phyloP scores from a whole-genome alignment of 768 basidiomycete species.

The Suillus lakei region DNA sequence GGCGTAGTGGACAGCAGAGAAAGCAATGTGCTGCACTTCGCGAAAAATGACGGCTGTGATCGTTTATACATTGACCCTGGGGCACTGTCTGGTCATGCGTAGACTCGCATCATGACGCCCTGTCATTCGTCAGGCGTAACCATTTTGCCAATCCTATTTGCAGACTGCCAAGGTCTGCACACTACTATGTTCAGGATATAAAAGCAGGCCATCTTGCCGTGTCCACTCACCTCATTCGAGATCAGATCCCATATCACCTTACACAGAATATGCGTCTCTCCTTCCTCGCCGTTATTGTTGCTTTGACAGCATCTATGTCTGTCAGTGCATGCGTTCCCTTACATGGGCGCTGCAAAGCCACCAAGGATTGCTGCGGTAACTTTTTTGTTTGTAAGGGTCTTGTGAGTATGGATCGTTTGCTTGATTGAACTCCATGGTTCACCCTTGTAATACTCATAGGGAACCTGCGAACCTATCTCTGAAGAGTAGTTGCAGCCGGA shows the following conservation, averaged over 20 bases:
- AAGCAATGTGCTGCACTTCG: too few species aligned
- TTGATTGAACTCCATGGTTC: neutral
- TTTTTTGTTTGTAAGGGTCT: neutral
- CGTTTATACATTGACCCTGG: neutral
- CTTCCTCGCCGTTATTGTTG: neutral
- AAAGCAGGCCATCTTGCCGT: neutral
- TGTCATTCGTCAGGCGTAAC: neutral
- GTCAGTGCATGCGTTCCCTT: neutral
- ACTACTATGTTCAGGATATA: neutral
- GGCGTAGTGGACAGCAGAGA: conserved; percentile 49
- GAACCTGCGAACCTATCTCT: neutral
- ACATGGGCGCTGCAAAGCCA: accelerated
- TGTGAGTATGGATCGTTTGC: neutral
- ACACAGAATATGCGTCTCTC: neutral
- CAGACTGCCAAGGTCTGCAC: neutral
- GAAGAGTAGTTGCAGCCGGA: neutral
- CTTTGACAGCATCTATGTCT: neutral
- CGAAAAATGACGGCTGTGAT: neutral
- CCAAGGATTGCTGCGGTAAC: neutral
- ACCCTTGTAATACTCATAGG: neutral
- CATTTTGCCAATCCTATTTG: neutral
- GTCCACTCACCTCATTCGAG: neutral
- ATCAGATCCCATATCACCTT: neutral
- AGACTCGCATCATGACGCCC: neutral
- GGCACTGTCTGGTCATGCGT: neutral